Evolutionary conservation across 2,329 filamentous ascomycete species (phyloP).

Genomic region (Ceratocystis destructans): DNA sequence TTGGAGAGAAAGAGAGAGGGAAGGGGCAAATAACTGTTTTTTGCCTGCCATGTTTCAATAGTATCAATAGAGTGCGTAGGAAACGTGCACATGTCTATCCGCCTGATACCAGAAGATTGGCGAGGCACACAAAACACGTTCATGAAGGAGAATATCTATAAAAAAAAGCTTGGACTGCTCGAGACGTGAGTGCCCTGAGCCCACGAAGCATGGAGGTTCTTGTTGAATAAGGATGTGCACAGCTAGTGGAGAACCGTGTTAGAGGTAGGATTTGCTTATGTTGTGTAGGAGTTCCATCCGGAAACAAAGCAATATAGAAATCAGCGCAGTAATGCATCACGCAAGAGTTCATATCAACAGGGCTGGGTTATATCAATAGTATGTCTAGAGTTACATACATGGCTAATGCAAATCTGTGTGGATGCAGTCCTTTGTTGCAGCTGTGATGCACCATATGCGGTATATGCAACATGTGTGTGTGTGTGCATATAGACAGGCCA

Average conservation of each 20-base stretch:
- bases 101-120: background rate
- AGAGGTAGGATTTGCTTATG: background rate
- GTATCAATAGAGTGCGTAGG: background rate
- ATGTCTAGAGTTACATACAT: background rate
- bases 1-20: background rate
- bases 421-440: background rate
- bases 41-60: background rate
- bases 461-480: background rate
- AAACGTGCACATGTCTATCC: background rate
- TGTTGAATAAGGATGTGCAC: slow-evolving; percentile 5
- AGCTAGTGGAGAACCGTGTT: background rate
- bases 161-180: background rate
- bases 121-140: background rate
- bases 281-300: background rate
- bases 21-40: background rate
- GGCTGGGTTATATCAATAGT: background rate
- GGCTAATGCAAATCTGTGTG: background rate
- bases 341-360: background rate
- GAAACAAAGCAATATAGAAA: background rate
- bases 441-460: background rate
- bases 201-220: background rate
- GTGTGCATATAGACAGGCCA: background rate
- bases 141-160: background rate
- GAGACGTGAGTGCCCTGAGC: background rate
- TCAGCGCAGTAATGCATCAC: background rate